Percentiles rank a stretch among this genome's conserved stretches.
Conservation (phyloP, 352 stramenopile species). For the Phytopythium oedochilum region DNA sequence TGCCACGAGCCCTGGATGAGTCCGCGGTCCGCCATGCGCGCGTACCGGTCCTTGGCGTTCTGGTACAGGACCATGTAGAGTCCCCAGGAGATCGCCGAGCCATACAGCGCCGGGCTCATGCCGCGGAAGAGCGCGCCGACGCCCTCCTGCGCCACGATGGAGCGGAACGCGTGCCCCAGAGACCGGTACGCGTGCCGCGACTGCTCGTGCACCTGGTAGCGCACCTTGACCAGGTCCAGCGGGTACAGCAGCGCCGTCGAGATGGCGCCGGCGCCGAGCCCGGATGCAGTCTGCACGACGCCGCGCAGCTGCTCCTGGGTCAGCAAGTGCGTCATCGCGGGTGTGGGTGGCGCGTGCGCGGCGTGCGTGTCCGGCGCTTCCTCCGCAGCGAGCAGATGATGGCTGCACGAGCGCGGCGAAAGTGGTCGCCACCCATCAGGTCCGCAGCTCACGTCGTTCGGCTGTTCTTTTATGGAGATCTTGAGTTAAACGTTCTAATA, state of each 20-base stretch:
- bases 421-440: too few relatives aligned
- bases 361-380: too few relatives aligned
- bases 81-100: slow-evolving; percentile 94
- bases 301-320: slow-evolving; percentile 58
- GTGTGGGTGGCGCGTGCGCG: not conserved
- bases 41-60: slow-evolving; percentile 88
- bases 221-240: slow-evolving; percentile 96
- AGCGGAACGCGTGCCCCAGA: slow-evolving; percentile 64
- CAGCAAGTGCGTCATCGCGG: slow-evolving; percentile 44
- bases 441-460: too few relatives aligned
- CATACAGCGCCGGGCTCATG: slow-evolving; percentile 94
- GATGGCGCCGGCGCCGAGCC: slow-evolving; percentile 70
- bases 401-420: too few relatives aligned
- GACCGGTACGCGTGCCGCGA: slow-evolving; percentile 65
- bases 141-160: slow-evolving; percentile 84
- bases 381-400: too few relatives aligned
- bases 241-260: slow-evolving; percentile 91
- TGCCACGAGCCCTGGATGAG: slow-evolving; percentile 75
- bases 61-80: slow-evolving; percentile 99
- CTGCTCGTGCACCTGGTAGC: slow-evolving; percentile 95
- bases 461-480: too few relatives aligned
- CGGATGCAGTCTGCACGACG: slow-evolving; percentile 61
- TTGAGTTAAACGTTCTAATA: too few relatives aligned
- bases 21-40: slow-evolving; percentile 59
- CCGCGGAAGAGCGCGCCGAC: slow-evolving; percentile 90